phyloP scores from a whole-genome alignment of 1,139 yeast species.

The Protomyces inouyei region DNA sequence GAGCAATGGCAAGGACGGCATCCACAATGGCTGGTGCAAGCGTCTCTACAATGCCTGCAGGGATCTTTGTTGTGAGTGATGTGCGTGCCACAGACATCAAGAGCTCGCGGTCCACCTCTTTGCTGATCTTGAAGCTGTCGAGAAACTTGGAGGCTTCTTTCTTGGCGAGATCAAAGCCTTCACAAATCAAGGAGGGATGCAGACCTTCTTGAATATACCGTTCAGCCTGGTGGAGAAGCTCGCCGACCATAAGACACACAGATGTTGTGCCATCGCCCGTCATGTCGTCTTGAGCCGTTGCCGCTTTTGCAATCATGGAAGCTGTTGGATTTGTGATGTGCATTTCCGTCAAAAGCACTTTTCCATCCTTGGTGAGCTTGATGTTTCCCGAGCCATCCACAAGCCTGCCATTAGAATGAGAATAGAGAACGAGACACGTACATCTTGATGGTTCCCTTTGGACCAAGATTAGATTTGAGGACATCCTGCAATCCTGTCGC shows the following conservation, averaged over 20 bases:
- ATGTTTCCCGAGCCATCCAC: conserved; percentile 97
- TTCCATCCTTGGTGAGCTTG: conserved; percentile 95
- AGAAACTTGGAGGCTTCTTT: conserved; percentile 61
- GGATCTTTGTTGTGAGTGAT: conserved; percentile 81
- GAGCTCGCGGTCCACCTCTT: conserved; percentile 70
- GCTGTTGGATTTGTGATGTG: conserved; percentile 99
- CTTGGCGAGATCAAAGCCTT: conserved; percentile 90
- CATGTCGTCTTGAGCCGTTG: conserved; percentile 97
- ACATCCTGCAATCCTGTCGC: conserved; percentile 96
- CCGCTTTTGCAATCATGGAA: conserved; percentile 82
- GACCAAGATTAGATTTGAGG: conserved; percentile 85
- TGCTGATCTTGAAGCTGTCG: conserved; percentile 52
- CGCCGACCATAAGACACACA: conserved; percentile 91
- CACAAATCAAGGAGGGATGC: conserved; percentile 90
- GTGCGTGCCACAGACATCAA: conserved; percentile 87
- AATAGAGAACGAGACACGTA: conserved; percentile 31
- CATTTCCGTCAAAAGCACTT: conserved; percentile 89
- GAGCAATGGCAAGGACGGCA: conserved; percentile 77
- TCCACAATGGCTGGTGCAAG: conserved; percentile 94
- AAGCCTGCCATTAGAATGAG: conserved; percentile 38
- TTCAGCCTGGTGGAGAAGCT: conserved; percentile 88
- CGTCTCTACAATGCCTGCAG: conserved; percentile 66
- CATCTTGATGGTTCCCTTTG: conserved; percentile 94
- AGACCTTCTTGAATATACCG: conserved; percentile 88
- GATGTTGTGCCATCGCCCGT: conserved; percentile 99